Evolutionary conservation across 2,329 filamentous ascomycete genomes (phyloP).

Genomic region (Phyllosticta citrichinensis): DNA sequence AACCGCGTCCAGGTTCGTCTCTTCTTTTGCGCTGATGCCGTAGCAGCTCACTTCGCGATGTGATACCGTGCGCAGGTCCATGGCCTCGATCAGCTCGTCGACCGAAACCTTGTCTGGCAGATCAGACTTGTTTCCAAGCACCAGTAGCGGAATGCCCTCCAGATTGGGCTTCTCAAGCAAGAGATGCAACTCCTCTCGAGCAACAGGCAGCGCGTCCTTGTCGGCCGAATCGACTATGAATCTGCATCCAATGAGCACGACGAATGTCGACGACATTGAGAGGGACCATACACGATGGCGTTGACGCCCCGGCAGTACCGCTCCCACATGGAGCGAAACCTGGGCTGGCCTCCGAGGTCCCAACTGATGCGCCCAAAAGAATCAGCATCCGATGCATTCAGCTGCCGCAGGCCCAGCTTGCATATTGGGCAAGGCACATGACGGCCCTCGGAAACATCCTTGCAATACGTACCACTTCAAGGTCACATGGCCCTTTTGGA

Average conservation of each 20-base stretch:
- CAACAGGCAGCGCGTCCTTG: slow-evolving; percentile 65
- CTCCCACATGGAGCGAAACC: slow-evolving; percentile 99
- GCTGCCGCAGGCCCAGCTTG: neutral
- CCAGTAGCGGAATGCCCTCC: slow-evolving; percentile 81
- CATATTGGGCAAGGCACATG: slow-evolving; percentile 7
- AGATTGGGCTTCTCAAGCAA: slow-evolving; percentile 77
- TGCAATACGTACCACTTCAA: slow-evolving; percentile 65
- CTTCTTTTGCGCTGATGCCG: slow-evolving; percentile 96
- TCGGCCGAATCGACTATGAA: slow-evolving; percentile 98
- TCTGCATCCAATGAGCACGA: slow-evolving; percentile 32
- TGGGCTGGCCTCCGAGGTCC: slow-evolving; percentile 94
- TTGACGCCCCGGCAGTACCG: slow-evolving; percentile 95
- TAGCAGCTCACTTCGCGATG: slow-evolving; percentile 96
- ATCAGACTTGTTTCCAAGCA: slow-evolving; percentile 96
- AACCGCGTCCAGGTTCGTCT: slow-evolving; percentile 96
- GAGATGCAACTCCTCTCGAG: slow-evolving; percentile 84
- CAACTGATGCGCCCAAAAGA: slow-evolving; percentile 45
- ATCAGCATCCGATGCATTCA: neutral
- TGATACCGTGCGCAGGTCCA: slow-evolving; percentile 81
- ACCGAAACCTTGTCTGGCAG: slow-evolving; percentile 83
- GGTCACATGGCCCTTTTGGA: slow-evolving; percentile 96
- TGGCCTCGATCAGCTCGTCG: slow-evolving; percentile 86
- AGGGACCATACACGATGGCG: slow-evolving; percentile 65
- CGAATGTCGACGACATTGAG: slow-evolving; percentile 11
- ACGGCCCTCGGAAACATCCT: slow-evolving; percentile 13